Evolutionary conservation across 805 yeast species (phyloP).

Genomic region (Clavispora vitiphila): DNA sequence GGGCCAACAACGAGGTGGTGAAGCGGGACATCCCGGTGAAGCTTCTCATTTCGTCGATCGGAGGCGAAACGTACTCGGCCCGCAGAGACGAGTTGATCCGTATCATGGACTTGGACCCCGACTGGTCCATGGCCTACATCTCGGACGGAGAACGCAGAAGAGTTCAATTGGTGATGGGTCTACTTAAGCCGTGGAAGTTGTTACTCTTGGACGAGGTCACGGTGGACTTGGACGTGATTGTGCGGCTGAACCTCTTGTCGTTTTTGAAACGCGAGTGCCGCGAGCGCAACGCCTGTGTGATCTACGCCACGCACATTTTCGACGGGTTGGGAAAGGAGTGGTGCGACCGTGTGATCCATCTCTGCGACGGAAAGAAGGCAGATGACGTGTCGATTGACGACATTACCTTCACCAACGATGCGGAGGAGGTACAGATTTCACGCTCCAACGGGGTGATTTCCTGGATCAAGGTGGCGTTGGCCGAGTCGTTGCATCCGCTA

Average conservation of each 20-base stretch:
- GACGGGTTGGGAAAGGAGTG: slow-evolving; percentile 82
- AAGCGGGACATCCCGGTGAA: slow-evolving; percentile 88
- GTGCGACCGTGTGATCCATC: slow-evolving; percentile 82
- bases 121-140: slow-evolving; percentile 88
- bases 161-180: slow-evolving; percentile 91
- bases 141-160: slow-evolving; percentile 95
- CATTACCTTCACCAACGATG: slow-evolving; percentile 25
- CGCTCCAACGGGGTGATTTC: slow-evolving; percentile 19
- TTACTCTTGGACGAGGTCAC: slow-evolving; percentile 93
- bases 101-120: slow-evolving; percentile 77
- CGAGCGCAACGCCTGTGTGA: slow-evolving; percentile 64
- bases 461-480: slow-evolving; percentile 34
- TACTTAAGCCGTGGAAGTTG: slow-evolving; percentile 84
- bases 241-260: slow-evolving; percentile 65
- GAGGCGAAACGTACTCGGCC: slow-evolving; percentile 59
- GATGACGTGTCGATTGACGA: slow-evolving; percentile 30
- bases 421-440: slow-evolving; percentile 22
- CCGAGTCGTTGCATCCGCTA: slow-evolving; percentile 63
- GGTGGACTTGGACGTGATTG: slow-evolving; percentile 91
- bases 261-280: slow-evolving; percentile 74
- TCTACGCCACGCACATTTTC: slow-evolving; percentile 94
- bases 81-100: slow-evolving; percentile 73
- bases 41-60: slow-evolving; percentile 72
- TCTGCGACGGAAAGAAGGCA: slow-evolving; percentile 57
- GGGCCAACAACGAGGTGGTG: slow-evolving; percentile 91